These are phyloP conservation scores for Crithidia thermophila DNA, from an alignment of 208 protist genomes.

Conservation along the genomic window DNA sequence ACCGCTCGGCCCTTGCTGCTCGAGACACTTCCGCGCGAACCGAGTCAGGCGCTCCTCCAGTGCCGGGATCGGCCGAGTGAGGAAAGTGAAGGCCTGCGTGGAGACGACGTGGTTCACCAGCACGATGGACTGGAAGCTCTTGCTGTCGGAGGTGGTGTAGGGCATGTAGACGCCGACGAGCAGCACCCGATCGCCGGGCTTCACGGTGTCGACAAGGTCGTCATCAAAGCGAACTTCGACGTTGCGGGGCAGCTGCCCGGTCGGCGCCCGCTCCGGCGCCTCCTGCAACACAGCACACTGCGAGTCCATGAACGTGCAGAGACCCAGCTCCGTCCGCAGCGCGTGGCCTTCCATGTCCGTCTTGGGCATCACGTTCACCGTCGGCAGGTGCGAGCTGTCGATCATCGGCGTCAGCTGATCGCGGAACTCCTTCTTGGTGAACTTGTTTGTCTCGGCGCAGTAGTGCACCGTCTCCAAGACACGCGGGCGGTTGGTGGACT, in stretches of 20 bases:
- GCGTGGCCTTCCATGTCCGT: constrained; percentile 96
- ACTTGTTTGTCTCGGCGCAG: constrained; percentile 93
- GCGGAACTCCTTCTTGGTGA: constrained; percentile 91
- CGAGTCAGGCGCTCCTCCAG: constrained; percentile 70
- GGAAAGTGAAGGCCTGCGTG: constrained; percentile 55
- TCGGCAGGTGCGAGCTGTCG: constrained; percentile 87
- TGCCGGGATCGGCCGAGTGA: constrained; percentile 45
- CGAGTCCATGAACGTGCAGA: constrained; percentile 97
- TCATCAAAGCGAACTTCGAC: constrained; percentile 97
- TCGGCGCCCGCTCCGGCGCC: constrained; percentile 97
- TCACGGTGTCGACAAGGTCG: constrained; percentile 98
- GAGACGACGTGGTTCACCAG: constrained; percentile 93
- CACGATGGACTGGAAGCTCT: constrained; percentile 94
- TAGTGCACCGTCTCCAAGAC: constrained; percentile 96
- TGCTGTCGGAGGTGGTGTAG: constrained; percentile 82
- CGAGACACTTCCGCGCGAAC: constrained; percentile 72
- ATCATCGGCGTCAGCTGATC: constrained; percentile 95
- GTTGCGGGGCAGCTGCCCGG: constrained; percentile 98
- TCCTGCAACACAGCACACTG: constrained; percentile 97
- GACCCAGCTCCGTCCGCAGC: constrained; percentile 97
- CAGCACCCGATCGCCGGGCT: constrained; percentile 96
- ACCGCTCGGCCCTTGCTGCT: constrained; percentile 67
- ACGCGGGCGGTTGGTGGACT: constrained; percentile 84
- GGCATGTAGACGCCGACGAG: constrained; percentile 96
- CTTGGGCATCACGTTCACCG: constrained; percentile 91